These are phyloP conservation scores for Penicillium sp. DNA, from an alignment of 2,329 filamentous ascomycete species.

Conservation along the genomic window DNA sequence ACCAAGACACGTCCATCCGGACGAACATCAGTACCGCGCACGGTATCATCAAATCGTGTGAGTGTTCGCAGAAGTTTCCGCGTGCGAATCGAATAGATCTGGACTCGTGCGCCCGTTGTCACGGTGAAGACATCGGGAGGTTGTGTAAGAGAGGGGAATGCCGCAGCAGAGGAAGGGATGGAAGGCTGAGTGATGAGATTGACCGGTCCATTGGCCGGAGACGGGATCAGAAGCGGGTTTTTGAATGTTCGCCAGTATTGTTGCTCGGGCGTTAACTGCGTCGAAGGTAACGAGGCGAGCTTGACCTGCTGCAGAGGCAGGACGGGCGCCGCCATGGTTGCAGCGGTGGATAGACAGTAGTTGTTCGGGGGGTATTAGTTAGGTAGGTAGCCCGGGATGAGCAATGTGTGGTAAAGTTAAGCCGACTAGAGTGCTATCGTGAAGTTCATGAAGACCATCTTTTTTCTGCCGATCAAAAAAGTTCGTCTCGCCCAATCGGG, in stretches of 20 bases:
- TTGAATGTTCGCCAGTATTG: constrained; percentile 95
- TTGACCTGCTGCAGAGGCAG: constrained; percentile 76
- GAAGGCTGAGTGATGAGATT: constrained; percentile 80
- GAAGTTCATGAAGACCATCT: constrained; percentile 23
- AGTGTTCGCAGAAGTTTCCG: constrained; percentile 92
- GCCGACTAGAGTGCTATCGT: constrained; percentile 10
- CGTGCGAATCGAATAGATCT: constrained; percentile 89
- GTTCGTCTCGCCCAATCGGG: constrained; percentile 21
- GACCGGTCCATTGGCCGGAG: constrained; percentile 83
- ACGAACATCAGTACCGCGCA: constrained; percentile 83
- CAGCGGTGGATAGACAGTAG: not conserved
- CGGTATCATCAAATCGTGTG: constrained; percentile 87
- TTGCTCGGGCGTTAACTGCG: constrained; percentile 79
- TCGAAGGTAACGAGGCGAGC: constrained; percentile 76
- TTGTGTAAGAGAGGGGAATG: constrained; percentile 46
- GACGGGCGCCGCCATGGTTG: constrained; percentile 78
- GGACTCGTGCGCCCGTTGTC: constrained; percentile 88
- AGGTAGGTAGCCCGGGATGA: not conserved
- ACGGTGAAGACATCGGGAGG: constrained; percentile 70
- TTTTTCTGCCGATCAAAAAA: constrained; percentile 31
- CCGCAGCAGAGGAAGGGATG: constrained; percentile 44
- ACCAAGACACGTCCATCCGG: constrained; percentile 85
- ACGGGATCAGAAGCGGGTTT: constrained; percentile 84
- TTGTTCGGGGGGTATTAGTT: constrained; percentile 1
- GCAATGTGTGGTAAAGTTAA: not conserved